These are phyloP conservation scores for Xylaria grammica DNA, from an alignment of 495 filamentous ascomycete species.

Conservation along the genomic window DNA sequence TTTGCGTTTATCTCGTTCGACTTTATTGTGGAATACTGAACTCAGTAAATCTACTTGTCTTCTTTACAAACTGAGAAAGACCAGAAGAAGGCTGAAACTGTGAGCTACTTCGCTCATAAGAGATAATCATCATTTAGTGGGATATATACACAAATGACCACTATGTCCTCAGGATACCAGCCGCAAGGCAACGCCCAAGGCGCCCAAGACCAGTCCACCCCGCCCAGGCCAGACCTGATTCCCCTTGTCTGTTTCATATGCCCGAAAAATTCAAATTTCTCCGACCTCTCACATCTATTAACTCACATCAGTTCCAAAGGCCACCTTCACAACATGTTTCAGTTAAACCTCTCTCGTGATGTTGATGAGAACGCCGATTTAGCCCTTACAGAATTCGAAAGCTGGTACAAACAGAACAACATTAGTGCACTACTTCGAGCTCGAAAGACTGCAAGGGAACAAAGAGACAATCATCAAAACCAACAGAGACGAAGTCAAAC, in stretches of 20 bases:
- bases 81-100: not conserved
- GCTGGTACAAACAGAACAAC: constrained; percentile 70
- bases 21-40: not conserved
- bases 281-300: constrained; percentile 85
- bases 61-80: not conserved
- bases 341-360: constrained; percentile 67
- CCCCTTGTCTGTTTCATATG: constrained; percentile 81
- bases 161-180: constrained; percentile 13
- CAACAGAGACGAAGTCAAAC: constrained; percentile 29
- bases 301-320: constrained; percentile 88
- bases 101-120: not conserved
- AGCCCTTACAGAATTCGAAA: constrained; percentile 64
- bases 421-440: constrained; percentile 71
- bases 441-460: constrained; percentile 73
- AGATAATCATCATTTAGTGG: not conserved
- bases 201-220: not conserved
- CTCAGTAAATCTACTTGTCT: not conserved
- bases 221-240: constrained; percentile 38
- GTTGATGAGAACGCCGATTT: constrained; percentile 57
- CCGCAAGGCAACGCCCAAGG: constrained; percentile 1
- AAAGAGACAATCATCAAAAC: constrained; percentile 48
- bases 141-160: not conserved
- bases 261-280: constrained; percentile 76
- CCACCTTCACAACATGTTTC: constrained; percentile 77
- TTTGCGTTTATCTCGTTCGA: not conserved